Percentiles rank a stretch among this genome's conserved stretches.
Evolutionary conservation across 768 basidiomycete species (phyloP).

Genomic region (Phaeotremella skinneri): DNA sequence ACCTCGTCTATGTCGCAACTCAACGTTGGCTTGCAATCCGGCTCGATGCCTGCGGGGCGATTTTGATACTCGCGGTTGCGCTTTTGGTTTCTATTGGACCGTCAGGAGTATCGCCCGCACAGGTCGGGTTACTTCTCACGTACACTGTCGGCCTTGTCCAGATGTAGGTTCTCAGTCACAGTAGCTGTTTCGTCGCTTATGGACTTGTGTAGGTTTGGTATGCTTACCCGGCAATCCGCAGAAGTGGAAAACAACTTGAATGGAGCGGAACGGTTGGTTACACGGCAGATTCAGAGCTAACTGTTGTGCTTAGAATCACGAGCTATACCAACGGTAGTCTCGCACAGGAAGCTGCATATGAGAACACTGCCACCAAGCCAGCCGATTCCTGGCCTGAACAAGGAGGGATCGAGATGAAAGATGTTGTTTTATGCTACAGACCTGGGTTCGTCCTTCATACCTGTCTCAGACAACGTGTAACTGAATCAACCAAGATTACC

Average conservation of each 20-base stretch:
- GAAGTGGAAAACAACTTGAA: slow-evolving; percentile 77
- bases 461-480: slow-evolving; percentile 66
- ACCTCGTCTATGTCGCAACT: slow-evolving; percentile 69
- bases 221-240: slow-evolving; percentile 22
- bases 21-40: slow-evolving; percentile 73
- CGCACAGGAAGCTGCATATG: slow-evolving; percentile 66
- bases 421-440: slow-evolving; percentile 75
- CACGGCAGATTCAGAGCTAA: not conserved
- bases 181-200: not conserved
- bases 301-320: slow-evolving; percentile 56
- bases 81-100: slow-evolving; percentile 71
- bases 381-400: slow-evolving; percentile 66
- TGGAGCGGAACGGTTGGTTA: slow-evolving; percentile 58
- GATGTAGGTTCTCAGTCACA: slow-evolving; percentile 12
- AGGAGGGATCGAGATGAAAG: slow-evolving; percentile 67
- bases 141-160: slow-evolving; percentile 21
- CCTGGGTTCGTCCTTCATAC: slow-evolving; percentile 73
- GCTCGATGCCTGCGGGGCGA: slow-evolving; percentile 73
- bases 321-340: slow-evolving; percentile 71
- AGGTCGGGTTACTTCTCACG: slow-evolving; percentile 73
- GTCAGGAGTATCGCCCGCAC: slow-evolving; percentile 67
- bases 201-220: slow-evolving; percentile 6
- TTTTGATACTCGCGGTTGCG: slow-evolving; percentile 55
- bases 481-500: slow-evolving; percentile 57
- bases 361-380: slow-evolving; percentile 60